Evolutionary conservation across 352 stramenopile species (phyloP).

Genomic region (Halophytophthora batemanensis): DNA sequence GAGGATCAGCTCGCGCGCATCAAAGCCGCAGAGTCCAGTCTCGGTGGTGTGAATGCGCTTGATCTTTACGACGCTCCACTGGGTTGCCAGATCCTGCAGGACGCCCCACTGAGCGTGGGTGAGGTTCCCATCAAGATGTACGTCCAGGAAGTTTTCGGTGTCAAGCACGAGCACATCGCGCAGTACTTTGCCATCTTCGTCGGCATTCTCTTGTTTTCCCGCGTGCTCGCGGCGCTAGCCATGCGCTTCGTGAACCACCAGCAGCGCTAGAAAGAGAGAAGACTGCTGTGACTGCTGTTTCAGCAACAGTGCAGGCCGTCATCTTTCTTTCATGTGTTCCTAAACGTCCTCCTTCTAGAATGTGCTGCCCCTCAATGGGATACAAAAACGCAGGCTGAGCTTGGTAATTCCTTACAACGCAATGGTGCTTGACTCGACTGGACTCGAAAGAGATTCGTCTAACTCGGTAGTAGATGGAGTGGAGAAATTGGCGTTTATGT

Average conservation of each 20-base stretch:
- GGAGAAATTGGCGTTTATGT: too few relatives aligned
- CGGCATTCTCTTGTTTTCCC: constrained; percentile 24
- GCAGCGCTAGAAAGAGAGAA: constrained; percentile 8
- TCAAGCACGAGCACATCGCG: constrained; percentile 25
- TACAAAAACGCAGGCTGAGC: too few relatives aligned
- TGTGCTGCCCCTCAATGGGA: too few relatives aligned
- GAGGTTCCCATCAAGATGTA: constrained; percentile 22
- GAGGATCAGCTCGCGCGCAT: constrained; percentile 6
- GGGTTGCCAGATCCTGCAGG: constrained; percentile 18
- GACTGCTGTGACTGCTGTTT: too few relatives aligned
- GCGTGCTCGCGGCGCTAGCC: constrained; percentile 21
- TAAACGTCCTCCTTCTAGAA: too few relatives aligned
- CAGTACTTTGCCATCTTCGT: constrained; percentile 16
- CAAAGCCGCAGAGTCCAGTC: background rate
- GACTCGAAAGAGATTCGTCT: too few relatives aligned
- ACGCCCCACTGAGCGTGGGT: constrained; percentile 11
- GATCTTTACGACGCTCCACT: constrained; percentile 8
- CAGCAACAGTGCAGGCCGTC: too few relatives aligned
- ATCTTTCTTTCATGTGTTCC: too few relatives aligned
- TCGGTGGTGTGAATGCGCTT: too few relatives aligned
- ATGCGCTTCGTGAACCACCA: constrained; percentile 34
- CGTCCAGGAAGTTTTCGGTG: constrained; percentile 20
- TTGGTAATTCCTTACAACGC: too few relatives aligned
- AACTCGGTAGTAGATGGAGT: too few relatives aligned
- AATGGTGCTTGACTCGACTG: too few relatives aligned